phyloP scores from a whole-genome alignment of 2,329 filamentous ascomycete genomes.

The Esteya vermicola region DNA sequence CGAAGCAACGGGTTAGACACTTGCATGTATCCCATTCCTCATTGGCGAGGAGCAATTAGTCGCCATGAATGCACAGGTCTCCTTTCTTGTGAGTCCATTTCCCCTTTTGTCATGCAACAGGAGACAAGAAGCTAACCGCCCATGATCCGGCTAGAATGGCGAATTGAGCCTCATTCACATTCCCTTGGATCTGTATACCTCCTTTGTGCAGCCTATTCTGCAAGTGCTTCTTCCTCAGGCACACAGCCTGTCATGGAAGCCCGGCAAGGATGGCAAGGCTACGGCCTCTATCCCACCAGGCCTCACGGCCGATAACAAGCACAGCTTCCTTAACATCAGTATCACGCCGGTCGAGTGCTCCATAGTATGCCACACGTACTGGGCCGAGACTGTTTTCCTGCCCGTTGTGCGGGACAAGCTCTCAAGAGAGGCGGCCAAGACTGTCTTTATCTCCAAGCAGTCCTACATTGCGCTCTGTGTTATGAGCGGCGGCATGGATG shows the following conservation, averaged over 20 bases:
- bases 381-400: conserved; percentile 61
- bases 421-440: conserved; percentile 32
- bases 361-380: conserved; percentile 68
- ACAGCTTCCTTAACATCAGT: conserved; percentile 85
- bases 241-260: conserved; percentile 20
- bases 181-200: conserved; percentile 61
- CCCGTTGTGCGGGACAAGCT: conserved; percentile 50
- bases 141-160: conserved; percentile 51
- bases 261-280: conserved; percentile 15
- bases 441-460: conserved; percentile 64
- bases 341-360: conserved; percentile 88
- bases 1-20: too few species aligned
- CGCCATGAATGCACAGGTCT: conserved; percentile 42
- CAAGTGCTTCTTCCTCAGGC: conserved; percentile 61
- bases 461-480: conserved; percentile 83
- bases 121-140: too few species aligned
- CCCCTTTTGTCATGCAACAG: neutral
- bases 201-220: conserved; percentile 77
- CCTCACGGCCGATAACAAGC: conserved; percentile 37
- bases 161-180: conserved; percentile 83
- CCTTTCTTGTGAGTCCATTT: conserved; percentile 33
- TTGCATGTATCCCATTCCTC: too few species aligned
- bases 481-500: conserved; percentile 78
- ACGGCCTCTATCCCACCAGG: conserved; percentile 29
- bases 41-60: too few species aligned